phyloP scores from a whole-genome alignment of 768 basidiomycete species.

The Serendipita sp. region DNA sequence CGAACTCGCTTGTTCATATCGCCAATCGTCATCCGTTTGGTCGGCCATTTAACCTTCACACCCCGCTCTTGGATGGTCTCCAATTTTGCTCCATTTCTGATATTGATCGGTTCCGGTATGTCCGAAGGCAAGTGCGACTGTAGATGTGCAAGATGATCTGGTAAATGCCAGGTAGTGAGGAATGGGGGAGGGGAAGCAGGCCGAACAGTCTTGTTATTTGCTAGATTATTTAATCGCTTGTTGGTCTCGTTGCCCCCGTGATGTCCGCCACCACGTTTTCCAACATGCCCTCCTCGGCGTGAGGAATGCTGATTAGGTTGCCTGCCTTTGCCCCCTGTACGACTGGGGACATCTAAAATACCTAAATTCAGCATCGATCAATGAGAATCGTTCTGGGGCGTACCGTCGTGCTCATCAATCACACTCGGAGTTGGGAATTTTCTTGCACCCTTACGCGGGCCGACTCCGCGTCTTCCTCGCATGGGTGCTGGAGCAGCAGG shows the following conservation, averaged over 20 bases:
- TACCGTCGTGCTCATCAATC: background rate
- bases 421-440: background rate
- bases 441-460: slow-evolving; percentile 3
- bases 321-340: background rate
- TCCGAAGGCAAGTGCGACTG: slow-evolving; percentile 68
- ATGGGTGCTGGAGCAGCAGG: slow-evolving; percentile 13
- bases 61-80: slow-evolving; percentile 53
- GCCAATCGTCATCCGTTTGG: slow-evolving; percentile 86
- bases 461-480: slow-evolving; percentile 4
- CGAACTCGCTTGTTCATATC: slow-evolving; percentile 96
- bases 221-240: background rate
- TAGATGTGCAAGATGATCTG: slow-evolving; percentile 84
- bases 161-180: slow-evolving; percentile 77
- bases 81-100: slow-evolving; percentile 24
- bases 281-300: slow-evolving; percentile 18
- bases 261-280: slow-evolving; percentile 29
- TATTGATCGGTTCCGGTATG: slow-evolving; percentile 56
- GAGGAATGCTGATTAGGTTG: slow-evolving; percentile 2
- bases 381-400: background rate
- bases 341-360: background rate
- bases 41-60: slow-evolving; percentile 84
- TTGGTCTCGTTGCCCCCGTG: slow-evolving; percentile 2
- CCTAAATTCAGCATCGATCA: background rate
- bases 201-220: background rate
- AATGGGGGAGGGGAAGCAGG: slow-evolving; percentile 49